Evolutionary conservation across 371 early-diverging fungal genomes (phyloP), one percentile per base, ranked within the genome.

Genomic region (Zopfochytrium polystomum): DNA sequence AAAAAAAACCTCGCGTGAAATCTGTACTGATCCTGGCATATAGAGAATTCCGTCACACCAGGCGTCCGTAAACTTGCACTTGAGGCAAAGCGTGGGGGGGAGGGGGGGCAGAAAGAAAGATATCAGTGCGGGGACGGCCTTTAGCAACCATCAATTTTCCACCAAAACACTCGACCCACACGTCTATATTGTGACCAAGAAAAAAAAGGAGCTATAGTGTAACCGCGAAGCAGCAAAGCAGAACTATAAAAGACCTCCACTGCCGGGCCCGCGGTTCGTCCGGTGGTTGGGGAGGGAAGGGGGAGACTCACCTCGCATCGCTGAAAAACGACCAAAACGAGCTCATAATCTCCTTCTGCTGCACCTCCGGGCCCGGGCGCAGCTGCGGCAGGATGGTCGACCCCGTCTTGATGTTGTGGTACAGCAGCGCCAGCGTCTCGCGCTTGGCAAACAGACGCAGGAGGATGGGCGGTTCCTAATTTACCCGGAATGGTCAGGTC

Each of bases 321-420:
- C 70, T 66, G 52, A 75, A 77, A 49, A 76, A 72, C 18, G 35
- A 45, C 80, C 80, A 80, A 49, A 80, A 80, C 2, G 72, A 50
- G 18, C 46, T 30, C 52, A 77, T 26, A 22, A 80, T 75, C 58
- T 80, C 76, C 57, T 66, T 70, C 45, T 77, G 78, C 63, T 77
- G 80, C 11, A 75, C 72, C 2, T 80, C 80, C 18, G 80, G 77
- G 20, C 80, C 78, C 0, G 80, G 77, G 26, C 82, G 68, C 18
- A 80, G 65, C 33, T 73, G 74, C 9, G 80, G 83, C 52, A 80
- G 80, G 38, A 80, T 70, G 18, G 78, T 77, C 38, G 59, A 50
- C 4, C 80, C 80, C n/a, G 77, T 75, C 50, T 76, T 79, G 65
- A 77, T 75, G 57, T 82, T 80, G 49, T 76, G 72, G 60, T 80